Percentiles rank a stretch among this genome's conserved stretches.
phyloP scores from a whole-genome alignment of 352 stramenopile genomes.

The Globisporangium lucens region DNA sequence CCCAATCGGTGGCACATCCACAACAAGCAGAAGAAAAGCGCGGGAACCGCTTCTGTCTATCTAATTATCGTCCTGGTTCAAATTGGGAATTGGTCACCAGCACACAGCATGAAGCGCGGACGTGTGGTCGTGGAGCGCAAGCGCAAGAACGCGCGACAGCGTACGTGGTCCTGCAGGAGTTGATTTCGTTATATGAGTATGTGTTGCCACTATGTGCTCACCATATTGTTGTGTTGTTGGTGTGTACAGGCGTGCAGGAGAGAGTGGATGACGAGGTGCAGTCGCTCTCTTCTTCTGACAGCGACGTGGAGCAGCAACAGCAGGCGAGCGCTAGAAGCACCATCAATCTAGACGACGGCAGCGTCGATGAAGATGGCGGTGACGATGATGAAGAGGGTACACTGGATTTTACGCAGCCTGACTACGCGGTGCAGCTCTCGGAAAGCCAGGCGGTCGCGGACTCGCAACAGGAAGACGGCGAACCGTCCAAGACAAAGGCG shows the following conservation, averaged over 20 bases:
- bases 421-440: slow-evolving; percentile 60
- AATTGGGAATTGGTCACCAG: slow-evolving; percentile 1
- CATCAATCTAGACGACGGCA: slow-evolving; percentile 15
- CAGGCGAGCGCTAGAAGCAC: slow-evolving; percentile 22
- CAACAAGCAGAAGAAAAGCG: slow-evolving; percentile 4
- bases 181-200: background rate
- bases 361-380: background rate
- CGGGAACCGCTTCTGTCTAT: slow-evolving; percentile 1
- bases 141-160: slow-evolving; percentile 33
- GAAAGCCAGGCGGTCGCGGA: slow-evolving; percentile 27
- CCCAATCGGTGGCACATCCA: background rate
- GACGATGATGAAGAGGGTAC: slow-evolving; percentile 36
- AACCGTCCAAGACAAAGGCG: slow-evolving; percentile 33
- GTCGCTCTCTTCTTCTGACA: slow-evolving; percentile 11
- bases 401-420: slow-evolving; percentile 79
- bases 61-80: background rate
- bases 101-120: slow-evolving; percentile 36
- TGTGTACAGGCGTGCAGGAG: slow-evolving; percentile 25
- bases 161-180: slow-evolving; percentile 17
- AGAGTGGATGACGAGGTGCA: slow-evolving; percentile 24
- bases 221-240: background rate
- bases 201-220: background rate
- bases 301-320: slow-evolving; percentile 29
- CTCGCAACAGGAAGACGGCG: slow-evolving; percentile 30
- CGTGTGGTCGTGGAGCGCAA: slow-evolving; percentile 21